Evolutionary conservation across 2,329 filamentous ascomycete genomes (phyloP), one percentile per base, ranked within the genome.

Genomic region (Anthostomella pinea): DNA sequence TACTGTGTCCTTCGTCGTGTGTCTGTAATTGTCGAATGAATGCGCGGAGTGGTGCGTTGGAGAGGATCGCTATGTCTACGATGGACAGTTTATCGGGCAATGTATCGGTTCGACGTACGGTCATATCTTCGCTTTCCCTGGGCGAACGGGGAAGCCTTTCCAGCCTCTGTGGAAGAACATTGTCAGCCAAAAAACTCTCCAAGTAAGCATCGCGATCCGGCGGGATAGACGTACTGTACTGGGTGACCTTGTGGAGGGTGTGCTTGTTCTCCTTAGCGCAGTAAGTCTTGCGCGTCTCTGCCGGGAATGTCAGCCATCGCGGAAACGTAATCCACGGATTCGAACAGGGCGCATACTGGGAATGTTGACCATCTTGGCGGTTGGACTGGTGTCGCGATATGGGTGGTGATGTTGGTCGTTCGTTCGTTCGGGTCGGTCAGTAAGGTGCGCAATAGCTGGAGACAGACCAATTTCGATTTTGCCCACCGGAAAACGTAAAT

Each of bases 21-120:
- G 31, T 45, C 18, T 41, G 42, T 16, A 21, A 17, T 25, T 30
- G 26, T 10, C n/a, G 4, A 16, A 17, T 23, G 15, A 6, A 36
- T 33, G 11, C 3, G 24, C 19, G 10, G 3, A n/a, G 13, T 5
- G n/a, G n/a, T n/a, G n/a, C n/a, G n/a, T n/a, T n/a, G n/a, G n/a
- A n/a, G n/a, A n/a, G n/a, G n/a, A n/a, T n/a, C n/a, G n/a, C n/a
- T n/a, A n/a, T n/a, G n/a, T n/a, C n/a, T n/a, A 69, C 96, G 97
- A 87, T 9, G 16, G 9, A n/a, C n/a, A 28, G 4, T n/a, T 18
- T 6, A 15, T 33, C 20, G 32, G 15, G 10, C 8, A 23, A 19
- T 15, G 35, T 19, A 6, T 15, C 14, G 23, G 14, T 11, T 33
- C 26, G 35, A 21, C 20, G 15, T 29, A 35, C 29, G 29, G 29